phyloP scores from a whole-genome alignment of 306 rosid genomes.

The Cajanus cajan region DNA sequence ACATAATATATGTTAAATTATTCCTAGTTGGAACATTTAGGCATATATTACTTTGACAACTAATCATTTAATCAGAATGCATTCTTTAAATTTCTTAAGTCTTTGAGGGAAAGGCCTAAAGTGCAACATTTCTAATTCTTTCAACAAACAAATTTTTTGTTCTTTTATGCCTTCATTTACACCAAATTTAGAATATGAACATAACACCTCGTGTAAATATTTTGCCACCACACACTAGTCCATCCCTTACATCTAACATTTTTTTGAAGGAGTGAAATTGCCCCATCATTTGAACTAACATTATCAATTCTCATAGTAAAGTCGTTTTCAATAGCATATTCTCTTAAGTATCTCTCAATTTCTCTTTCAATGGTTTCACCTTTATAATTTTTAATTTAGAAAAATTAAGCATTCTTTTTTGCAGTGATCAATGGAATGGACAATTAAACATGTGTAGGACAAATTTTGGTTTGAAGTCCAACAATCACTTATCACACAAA shows the following conservation, averaged over 20 bases:
- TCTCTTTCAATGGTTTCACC: background rate
- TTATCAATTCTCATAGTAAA: background rate
- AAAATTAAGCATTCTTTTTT: background rate
- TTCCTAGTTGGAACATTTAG: too few species aligned
- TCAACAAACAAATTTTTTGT: background rate
- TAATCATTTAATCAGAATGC: background rate
- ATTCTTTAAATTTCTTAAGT: background rate
- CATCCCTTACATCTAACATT: background rate
- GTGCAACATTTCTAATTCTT: background rate
- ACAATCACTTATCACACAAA: background rate
- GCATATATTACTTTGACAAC: background rate
- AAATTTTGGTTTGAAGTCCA: background rate
- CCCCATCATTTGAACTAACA: background rate
- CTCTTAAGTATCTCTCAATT: background rate
- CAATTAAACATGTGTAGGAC: background rate
- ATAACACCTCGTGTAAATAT: background rate
- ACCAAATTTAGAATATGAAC: background rate
- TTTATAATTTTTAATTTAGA: background rate
- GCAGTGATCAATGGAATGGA: background rate
- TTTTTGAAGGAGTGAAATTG: background rate
- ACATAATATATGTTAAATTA: background rate
- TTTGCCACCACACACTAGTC: background rate
- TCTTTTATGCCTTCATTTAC: background rate
- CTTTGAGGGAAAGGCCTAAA: background rate
- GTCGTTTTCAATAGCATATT: background rate